Conservation (phyloP, 1,284 basidiomycete genomes). For the Melampsora americana region DNA sequence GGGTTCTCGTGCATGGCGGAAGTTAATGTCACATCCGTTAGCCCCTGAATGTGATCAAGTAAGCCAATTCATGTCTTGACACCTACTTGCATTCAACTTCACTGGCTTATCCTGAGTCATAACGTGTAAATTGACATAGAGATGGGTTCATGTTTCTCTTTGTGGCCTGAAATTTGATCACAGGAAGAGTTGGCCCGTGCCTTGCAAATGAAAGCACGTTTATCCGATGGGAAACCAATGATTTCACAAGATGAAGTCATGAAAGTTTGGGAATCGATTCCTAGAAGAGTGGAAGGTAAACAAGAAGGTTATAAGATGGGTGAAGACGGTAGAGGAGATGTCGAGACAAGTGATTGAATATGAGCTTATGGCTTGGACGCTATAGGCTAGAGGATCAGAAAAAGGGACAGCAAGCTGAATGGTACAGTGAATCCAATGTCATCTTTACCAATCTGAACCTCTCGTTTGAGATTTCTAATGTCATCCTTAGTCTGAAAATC, state of each 20-base stretch:
- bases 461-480: no score
- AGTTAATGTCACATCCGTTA: slow-evolving; percentile 3
- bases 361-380: no score
- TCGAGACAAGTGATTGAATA: not conserved
- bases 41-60: not conserved
- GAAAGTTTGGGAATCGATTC: slow-evolving; percentile 7
- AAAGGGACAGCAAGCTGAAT: no score
- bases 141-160: not conserved
- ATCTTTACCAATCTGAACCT: no score
- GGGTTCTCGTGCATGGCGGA: not conserved
- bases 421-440: no score
- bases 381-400: no score
- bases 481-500: no score
- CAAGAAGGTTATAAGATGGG: not conserved
- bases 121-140: no score
- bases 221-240: not conserved
- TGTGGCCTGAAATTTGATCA: not conserved
- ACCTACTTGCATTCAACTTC: not conserved
- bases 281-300: not conserved
- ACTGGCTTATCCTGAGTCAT: not conserved
- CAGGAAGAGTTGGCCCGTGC: slow-evolving; percentile 5
- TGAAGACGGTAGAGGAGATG: not conserved
- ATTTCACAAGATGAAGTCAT: slow-evolving; percentile 3
- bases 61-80: not conserved
- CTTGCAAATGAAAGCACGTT: not conserved